phyloP scores from a whole-genome alignment of 169 alveolate species.

The Theileria luwenshuni region DNA sequence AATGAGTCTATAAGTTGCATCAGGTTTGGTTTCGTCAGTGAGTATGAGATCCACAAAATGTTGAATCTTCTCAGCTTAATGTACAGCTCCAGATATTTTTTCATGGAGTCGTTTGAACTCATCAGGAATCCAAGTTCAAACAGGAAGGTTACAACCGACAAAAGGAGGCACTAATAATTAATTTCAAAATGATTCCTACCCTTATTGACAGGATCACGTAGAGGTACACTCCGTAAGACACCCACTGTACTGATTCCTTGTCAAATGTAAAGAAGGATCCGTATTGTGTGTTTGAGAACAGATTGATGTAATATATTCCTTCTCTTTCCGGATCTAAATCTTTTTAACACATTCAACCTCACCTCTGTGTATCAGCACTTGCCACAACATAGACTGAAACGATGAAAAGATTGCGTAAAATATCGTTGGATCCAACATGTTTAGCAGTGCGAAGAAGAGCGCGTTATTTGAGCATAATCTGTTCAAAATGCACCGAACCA shows the following conservation, averaged over 20 bases:
- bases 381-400: constrained; percentile 74
- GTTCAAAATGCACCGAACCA: constrained; percentile 60
- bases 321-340: constrained; percentile 14
- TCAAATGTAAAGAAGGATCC: constrained; percentile 27
- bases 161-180: constrained; percentile 27
- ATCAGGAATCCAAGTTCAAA: constrained; percentile 60
- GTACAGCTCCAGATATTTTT: constrained; percentile 53
- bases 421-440: constrained; percentile 74
- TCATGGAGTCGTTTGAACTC: constrained; percentile 61
- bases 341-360: neutral
- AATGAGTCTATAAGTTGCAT: constrained; percentile 18
- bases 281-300: constrained; percentile 1
- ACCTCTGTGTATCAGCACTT: constrained; percentile 55
- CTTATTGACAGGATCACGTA: constrained; percentile 54
- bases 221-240: constrained; percentile 56
- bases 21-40: constrained; percentile 49
- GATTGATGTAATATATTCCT: constrained; percentile 25
- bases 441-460: constrained; percentile 69
- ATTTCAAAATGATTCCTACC: neutral
- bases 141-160: constrained; percentile 48
- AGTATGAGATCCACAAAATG: constrained; percentile 54
- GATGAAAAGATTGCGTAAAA: constrained; percentile 75
- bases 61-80: constrained; percentile 57
- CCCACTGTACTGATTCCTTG: constrained; percentile 44
- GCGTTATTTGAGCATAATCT: constrained; percentile 64